Evolutionary conservation across 306 rosid genomes (phyloP), one percentile per base, ranked within the genome.

Genomic region (Trichosanthes truncata): DNA sequence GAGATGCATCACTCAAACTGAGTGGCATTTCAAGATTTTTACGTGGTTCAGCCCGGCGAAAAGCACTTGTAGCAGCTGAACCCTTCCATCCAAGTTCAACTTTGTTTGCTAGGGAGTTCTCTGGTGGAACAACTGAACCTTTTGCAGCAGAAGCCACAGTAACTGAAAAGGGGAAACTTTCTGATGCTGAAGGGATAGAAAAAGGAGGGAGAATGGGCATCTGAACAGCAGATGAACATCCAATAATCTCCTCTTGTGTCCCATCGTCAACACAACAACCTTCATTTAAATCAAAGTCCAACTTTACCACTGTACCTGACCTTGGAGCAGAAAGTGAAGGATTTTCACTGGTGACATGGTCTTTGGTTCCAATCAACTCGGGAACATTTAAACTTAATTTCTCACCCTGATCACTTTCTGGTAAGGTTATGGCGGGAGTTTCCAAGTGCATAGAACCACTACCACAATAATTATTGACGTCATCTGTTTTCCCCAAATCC

Each of bases 41-140:
- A 81, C 97, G 87, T 48, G 96, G 99, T 82, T 96, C 99, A 21
- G 99, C 98, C 12, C 97, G 96, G 15, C 97, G 90, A 80, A 96
- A 93, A 72, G 99, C 99, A 83, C 99, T 96, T 40, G 97, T 96
- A 68, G 96, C 97, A 69, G 99, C 96, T 13, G 99, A 91, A 10
- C 99, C 99, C 84, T 93, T 95, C 99, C 98, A 96, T 74, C 98
- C 97, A 81, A 89, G 94, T 80, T 90, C 97, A 76, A 87, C 90
- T 72, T 85, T 96, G 68, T 80, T 88, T 75, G 88, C 87, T 86
- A 91, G 76, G 4, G 85, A 89, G 84, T 88, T 89, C 55, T 93
- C 97, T 18, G 97, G 97, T 18, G 72, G 97, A 78, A 90, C 65
- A 86, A 93, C 87, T 0, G 96, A 88, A 13, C 99, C 97, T 80